Conservation (phyloP, 805 yeast genomes). For the Danielia oregonensis region DNA sequence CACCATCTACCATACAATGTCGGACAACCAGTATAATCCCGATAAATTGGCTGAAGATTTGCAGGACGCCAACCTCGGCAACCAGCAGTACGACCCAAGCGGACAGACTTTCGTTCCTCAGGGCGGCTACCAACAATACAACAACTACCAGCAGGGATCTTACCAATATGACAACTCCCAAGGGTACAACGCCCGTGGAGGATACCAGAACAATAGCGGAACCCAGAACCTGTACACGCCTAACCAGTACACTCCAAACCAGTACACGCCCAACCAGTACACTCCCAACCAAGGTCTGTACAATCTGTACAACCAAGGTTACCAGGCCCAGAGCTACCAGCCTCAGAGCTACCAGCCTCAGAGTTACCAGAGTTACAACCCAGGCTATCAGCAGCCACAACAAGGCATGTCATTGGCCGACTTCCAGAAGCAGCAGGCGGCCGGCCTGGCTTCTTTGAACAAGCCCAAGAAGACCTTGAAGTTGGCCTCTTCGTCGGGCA, state of each 20-base stretch:
- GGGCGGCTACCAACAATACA: slow-evolving; percentile 20
- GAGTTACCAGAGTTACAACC: slow-evolving; percentile 14
- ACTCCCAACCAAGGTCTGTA: slow-evolving; percentile 19
- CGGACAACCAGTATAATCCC: slow-evolving; percentile 27
- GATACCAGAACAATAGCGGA: slow-evolving; percentile 9
- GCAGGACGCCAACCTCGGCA: slow-evolving; percentile 38
- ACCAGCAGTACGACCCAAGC: slow-evolving; percentile 43
- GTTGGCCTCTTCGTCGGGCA: slow-evolving; percentile 60
- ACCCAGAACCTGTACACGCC: slow-evolving; percentile 12
- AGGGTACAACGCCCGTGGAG: slow-evolving; percentile 8
- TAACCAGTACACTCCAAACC: slow-evolving; percentile 19
- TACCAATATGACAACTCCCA: slow-evolving; percentile 9
- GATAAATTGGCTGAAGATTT: slow-evolving; percentile 44
- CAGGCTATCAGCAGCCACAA: slow-evolving; percentile 19
- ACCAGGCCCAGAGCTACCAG: slow-evolving; percentile 22
- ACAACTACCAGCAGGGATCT: slow-evolving; percentile 12
- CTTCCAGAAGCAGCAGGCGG: slow-evolving; percentile 65
- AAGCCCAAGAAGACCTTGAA: slow-evolving; percentile 68
- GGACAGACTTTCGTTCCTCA: slow-evolving; percentile 49
- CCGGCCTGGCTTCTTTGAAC: slow-evolving; percentile 36
- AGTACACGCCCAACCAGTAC: slow-evolving; percentile 13
- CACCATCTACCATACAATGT: slow-evolving; percentile 7
- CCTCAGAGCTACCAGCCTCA: slow-evolving; percentile 19
- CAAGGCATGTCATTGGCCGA: slow-evolving; percentile 72
- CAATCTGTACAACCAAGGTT: slow-evolving; percentile 14